Evolutionary conservation across 73 alveolate species (phyloP).

Genomic region (Paramecium tetraurelia): DNA sequence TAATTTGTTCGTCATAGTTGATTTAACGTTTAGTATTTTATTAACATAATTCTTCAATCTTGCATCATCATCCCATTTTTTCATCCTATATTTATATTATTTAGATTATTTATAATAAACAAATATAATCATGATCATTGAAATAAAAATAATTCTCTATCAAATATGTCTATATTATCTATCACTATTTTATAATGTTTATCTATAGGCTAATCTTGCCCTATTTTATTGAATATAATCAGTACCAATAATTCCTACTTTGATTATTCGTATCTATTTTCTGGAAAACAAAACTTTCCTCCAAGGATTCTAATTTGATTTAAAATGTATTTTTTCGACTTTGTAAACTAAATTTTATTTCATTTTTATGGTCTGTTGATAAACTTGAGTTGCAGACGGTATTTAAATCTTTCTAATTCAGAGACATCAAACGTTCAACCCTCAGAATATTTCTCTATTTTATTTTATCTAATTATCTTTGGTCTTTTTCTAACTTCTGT

Average conservation of each 20-base stretch:
- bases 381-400: neutral
- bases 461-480: neutral
- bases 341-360: neutral
- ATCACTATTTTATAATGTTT: neutral
- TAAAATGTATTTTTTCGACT: neutral
- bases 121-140: neutral
- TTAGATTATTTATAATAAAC: neutral
- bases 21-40: neutral
- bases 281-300: neutral
- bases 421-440: neutral
- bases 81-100: neutral
- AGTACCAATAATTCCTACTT: neutral
- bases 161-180: neutral
- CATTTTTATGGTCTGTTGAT: neutral
- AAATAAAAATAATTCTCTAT: neutral
- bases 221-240: neutral
- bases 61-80: constrained; percentile 33
- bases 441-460: neutral
- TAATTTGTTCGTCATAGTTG: neutral
- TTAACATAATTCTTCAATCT: neutral
- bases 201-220: neutral
- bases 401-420: neutral
- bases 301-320: neutral
- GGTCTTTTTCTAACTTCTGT: neutral
- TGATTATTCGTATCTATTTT: neutral